Conservation (phyloP, 306 rosid species). For the Prunus armeniaca region DNA sequence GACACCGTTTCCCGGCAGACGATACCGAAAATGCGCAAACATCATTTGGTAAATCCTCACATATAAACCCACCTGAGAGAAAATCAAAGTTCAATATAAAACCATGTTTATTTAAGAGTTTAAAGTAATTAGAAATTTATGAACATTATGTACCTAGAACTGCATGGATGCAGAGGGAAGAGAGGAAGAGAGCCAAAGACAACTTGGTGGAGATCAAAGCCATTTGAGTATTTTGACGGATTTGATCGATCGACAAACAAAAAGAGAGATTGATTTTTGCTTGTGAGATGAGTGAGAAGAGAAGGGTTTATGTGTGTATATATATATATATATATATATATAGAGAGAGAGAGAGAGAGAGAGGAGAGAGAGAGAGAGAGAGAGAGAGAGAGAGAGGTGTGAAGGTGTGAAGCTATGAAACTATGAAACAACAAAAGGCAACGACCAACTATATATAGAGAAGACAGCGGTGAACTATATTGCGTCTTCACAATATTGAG, state of each 20-base stretch:
- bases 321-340: background rate
- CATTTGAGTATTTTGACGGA: slow-evolving; percentile 23
- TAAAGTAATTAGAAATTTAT: background rate
- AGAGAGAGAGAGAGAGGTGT: background rate
- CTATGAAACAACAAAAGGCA: slow-evolving; percentile 17
- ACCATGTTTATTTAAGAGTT: background rate
- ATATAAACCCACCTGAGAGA: slow-evolving; percentile 47
- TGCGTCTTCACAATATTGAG: background rate
- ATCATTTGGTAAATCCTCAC: slow-evolving; percentile 55
- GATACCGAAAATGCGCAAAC: slow-evolving; percentile 76
- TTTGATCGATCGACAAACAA: background rate
- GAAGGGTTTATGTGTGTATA: background rate
- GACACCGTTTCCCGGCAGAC: slow-evolving; percentile 80
- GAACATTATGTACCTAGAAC: slow-evolving; percentile 41
- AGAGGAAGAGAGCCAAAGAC: slow-evolving; percentile 39
- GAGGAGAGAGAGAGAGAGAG: background rate
- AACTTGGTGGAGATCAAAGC: slow-evolving; percentile 36
- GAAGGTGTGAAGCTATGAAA: background rate
- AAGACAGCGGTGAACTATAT: background rate
- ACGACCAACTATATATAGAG: slow-evolving; percentile 26
- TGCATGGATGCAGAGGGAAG: slow-evolving; percentile 49
- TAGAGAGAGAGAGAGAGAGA: no score
- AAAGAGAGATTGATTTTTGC: background rate
- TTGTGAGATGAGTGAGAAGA: slow-evolving; percentile 7
- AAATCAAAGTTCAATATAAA: background rate